phyloP scores from a whole-genome alignment of 176 grass and related monocot genomes.

The Phoenix roebelenii region DNA sequence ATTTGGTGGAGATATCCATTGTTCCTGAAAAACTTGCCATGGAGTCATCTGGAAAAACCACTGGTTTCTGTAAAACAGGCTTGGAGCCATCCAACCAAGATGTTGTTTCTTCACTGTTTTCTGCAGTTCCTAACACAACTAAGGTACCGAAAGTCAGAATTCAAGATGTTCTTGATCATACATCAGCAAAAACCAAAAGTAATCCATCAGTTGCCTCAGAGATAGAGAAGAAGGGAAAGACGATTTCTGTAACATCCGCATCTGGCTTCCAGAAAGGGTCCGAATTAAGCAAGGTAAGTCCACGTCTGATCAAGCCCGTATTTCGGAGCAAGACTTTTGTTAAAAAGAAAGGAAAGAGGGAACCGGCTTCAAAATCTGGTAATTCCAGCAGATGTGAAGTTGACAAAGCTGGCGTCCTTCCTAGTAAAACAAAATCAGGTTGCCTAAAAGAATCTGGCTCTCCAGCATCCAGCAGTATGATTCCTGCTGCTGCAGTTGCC shows the following conservation, averaged over 20 bases:
- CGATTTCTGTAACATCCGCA: constrained; percentile 31
- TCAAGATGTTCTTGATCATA: constrained; percentile 76
- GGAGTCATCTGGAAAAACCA: constrained; percentile 25
- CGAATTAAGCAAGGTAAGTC: no score
- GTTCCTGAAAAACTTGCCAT: constrained; percentile 33
- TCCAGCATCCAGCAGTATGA: constrained; percentile 35
- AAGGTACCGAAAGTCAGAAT: constrained; percentile 78
- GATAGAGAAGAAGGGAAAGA: constrained; percentile 65
- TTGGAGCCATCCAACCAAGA: constrained; percentile 38
- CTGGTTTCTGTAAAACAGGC: constrained; percentile 15
- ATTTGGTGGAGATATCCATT: constrained; percentile 32
- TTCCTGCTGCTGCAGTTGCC: constrained; percentile 1
- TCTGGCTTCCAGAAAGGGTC: background rate
- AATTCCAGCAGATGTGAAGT: no score
- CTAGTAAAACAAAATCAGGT: constrained; percentile 19
- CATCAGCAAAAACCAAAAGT: constrained; percentile 29
- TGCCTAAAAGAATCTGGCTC: constrained; percentile 40
- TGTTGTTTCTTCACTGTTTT: constrained; percentile 26
- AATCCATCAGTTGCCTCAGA: constrained; percentile 10
- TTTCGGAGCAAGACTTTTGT: no score
- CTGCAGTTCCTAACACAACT: constrained; percentile 31
- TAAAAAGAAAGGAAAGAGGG: no score
- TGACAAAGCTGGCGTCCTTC: constrained; percentile 19
- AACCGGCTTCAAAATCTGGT: no score
- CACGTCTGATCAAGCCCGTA: no score